Base-by-base conservation (phyloP, 192 early-diverging fungal species). In the Coemansia sp. region DNA sequence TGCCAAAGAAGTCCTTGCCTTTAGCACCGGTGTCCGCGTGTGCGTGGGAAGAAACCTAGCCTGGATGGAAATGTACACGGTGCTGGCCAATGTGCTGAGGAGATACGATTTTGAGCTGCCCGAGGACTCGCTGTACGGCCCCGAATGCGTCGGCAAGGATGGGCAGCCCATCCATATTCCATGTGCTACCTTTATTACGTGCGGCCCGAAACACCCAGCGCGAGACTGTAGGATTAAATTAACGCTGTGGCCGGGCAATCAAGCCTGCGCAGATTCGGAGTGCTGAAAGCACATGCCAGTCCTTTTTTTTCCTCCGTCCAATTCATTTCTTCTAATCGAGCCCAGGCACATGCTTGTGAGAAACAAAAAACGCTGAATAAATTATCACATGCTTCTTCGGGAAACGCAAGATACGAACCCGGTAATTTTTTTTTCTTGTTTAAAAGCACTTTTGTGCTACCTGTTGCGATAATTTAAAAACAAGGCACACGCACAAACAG, bases 11-110 rank as follows among this genome's bases (percentile, higher is more conserved):
- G 48, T 80, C 6, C 20, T 83, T 22, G 72, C 66, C 1, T 83
- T 86, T 56, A 65, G 76, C 22, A 18, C 60, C 5, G 80, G 80
- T 8, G 75, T 73, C 12, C 76, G 85, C 18, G 67, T 66, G 33
- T 83, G 85, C 48, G 36, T 75, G n/a, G 80, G 80, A 15, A 62
- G 80, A 20, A 72, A 73, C 38, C 56, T 86, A 52, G 81, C 69
- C 0, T 62, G 61, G 72, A 66, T 76, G 2, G 81, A 83, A 43
- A 22, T 86, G 61, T 76, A 75, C 34, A 75, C 81, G 1, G 54
- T 66, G 39, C 41, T 86, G 69, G 81, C 74, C 8, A 81, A 85
- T 22, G 18, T 83, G 14, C 51, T 85, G 39, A 80, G 74, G 20
- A 63, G 57, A 15, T 83, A 74, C 38, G 61, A 72, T 9, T 67